These are phyloP conservation scores for Hygrocybe coccinea DNA, from an alignment of 768 basidiomycete species.

Conservation along the genomic window DNA sequence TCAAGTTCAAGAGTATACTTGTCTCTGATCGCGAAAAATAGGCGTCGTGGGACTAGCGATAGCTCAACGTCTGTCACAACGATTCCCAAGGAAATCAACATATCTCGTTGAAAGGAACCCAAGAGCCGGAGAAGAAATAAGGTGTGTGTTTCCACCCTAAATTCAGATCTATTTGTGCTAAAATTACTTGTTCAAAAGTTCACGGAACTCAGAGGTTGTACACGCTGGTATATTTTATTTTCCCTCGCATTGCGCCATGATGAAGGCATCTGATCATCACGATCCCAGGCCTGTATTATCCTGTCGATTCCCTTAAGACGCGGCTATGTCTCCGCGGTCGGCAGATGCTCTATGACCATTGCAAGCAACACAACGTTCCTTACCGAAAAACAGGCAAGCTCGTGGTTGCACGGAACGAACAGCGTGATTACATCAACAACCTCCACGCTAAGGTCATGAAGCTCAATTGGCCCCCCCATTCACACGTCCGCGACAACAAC, in stretches of 20 bases:
- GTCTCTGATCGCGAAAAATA: conserved; percentile 20
- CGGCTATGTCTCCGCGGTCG: conserved; percentile 82
- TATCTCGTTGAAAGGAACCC: conserved; percentile 76
- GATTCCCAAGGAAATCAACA: conserved; percentile 64
- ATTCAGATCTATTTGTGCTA: not conserved
- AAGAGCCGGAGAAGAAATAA: conserved; percentile 79
- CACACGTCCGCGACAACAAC: conserved; percentile 20
- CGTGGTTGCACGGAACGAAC: conserved; percentile 69
- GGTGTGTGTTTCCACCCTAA: conserved; percentile 37
- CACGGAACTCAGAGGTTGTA: conserved; percentile 92
- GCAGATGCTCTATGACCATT: conserved; percentile 75
- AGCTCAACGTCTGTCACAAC: conserved; percentile 64
- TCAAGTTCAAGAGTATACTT: conserved; percentile 7
- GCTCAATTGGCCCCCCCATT: conserved; percentile 49
- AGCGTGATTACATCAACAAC: conserved; percentile 63
- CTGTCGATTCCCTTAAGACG: conserved; percentile 77
- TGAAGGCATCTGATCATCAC: not conserved
- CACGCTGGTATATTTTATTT: conserved; percentile 62
- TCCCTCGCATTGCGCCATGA: not conserved
- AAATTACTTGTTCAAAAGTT: conserved; percentile 46
- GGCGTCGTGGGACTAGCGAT: conserved; percentile 85
- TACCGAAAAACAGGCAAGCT: conserved; percentile 81
- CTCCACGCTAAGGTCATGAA: conserved; percentile 59
- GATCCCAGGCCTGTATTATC: conserved; percentile 73
- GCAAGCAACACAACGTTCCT: conserved; percentile 57